These are phyloP conservation scores for Austroboletus novae-zelandiae DNA, from an alignment of 1,284 basidiomycete genomes.

Conservation along the genomic window DNA sequence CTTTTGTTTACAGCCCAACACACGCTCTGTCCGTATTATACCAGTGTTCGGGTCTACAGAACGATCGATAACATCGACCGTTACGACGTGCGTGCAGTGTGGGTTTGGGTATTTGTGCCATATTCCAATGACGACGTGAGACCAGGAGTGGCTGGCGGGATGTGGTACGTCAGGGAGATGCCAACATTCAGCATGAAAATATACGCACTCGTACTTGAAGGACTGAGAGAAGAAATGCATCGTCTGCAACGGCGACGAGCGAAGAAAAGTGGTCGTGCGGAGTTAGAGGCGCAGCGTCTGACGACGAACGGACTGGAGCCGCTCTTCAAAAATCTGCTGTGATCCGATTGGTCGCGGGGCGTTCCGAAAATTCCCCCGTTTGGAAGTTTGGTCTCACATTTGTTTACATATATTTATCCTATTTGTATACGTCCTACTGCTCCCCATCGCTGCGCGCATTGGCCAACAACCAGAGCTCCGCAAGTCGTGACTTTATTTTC, in stretches of 20 bases:
- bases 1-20: constrained; percentile 85
- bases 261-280: constrained; percentile 27
- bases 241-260: constrained; percentile 11
- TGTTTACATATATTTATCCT: neutral
- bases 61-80: constrained; percentile 92
- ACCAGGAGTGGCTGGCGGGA: constrained; percentile 75
- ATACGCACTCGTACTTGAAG: constrained; percentile 69
- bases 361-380: constrained; percentile 4
- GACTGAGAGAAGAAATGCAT: constrained; percentile 82
- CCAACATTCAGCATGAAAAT: constrained; percentile 72
- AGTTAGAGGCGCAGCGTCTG: constrained; percentile 11
- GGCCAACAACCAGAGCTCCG: constrained; percentile 50
- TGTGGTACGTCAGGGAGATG: neutral
- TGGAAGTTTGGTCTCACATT: constrained; percentile 6
- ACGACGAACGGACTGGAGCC: constrained; percentile 7
- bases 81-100: constrained; percentile 89
- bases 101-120: constrained; percentile 97
- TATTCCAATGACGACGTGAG: constrained; percentile 89
- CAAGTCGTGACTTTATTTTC: constrained; percentile 76
- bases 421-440: neutral
- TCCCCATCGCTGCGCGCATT: constrained; percentile 8
- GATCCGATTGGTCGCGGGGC: constrained; percentile 32
- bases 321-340: neutral
- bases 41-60: constrained; percentile 82
- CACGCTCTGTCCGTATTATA: constrained; percentile 83